Evolutionary conservation across 164 flowering plant species (phyloP), one percentile per base, ranked within the genome.

Genomic region (Umbellularia californica): DNA sequence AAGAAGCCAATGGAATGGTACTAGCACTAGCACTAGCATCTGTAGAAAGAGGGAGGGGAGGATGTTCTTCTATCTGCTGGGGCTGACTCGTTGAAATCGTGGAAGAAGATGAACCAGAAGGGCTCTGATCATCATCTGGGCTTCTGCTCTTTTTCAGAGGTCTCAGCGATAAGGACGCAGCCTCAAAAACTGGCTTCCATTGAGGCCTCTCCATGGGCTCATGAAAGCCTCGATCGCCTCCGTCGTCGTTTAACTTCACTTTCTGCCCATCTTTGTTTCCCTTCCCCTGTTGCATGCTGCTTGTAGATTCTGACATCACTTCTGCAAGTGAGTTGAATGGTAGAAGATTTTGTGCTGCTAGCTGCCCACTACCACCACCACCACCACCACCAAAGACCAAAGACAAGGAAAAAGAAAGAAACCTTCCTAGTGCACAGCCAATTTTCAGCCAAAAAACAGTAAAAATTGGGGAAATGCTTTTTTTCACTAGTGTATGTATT

Each of bases 131-230:
- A 33, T 82, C 86, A 28, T 89, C 86, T 12, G 96, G 95, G 80
- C 89, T 92, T 72, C 87, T 79, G 69, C 78, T 79, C 74, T 90
- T 93, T 83, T 91, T 93, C 71, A 86, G 78, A 78, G 91, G 91
- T 70, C 96, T 87, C 0, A 79, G 66, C 2, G 90, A 81, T 58
- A 79, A 69, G 81, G 95, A 84, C 71, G 86, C 87, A 77, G 86
- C 90, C 30, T 85, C 87, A 78, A 88, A 85, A 87, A 83, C 83
- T 47, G 83, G 86, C 78, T 77, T 87, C 89, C 87, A 79, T 77
- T 81, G 85, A 35, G 63, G 84, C 64, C 80, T 76, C 73, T 79
- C 84, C 63, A 15, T 17, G 74, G 78, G 70, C 41, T 64, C 11
- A 60, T 27, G 63, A 58, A 15, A 13, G 19, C 50, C 15, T 23